Base-by-base conservation (phyloP, 2,329 filamentous ascomycete genomes). In the Stromatinia cepivora region DNA sequence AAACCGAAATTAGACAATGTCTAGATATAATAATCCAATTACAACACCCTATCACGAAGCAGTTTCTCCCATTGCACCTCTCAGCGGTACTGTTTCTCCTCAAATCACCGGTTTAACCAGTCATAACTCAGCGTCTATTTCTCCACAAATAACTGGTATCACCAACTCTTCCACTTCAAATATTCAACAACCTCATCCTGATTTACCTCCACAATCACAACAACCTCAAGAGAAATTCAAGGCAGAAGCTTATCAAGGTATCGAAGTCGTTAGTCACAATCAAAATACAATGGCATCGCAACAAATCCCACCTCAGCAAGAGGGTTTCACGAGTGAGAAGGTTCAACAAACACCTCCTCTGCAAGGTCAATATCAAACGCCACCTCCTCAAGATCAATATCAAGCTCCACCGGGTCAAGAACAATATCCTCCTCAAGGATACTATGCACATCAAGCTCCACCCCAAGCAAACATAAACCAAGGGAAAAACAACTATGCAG, bases 401-500 rank as follows among this genome's bases (percentile, higher is more conserved):
- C 22, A 50, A 15, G n/a, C 34, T 39, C 66, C 42, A 28, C 59
- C 36, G 10, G 25, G 5, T 56, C 65, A 67, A 56, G 48, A 22
- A 39, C 54, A 57, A 25, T 56, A 22, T 17, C 54, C 56, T n/a
- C 56, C 28, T n/a, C 66, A 62, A 50, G 34, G 36, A 1, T n/a
- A 52, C 8, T 67, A 67, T 42, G 6, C 45, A 13, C 31, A 22
- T 25, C 67, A 53, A 25, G 25, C 42, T 36, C 59, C 59, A 39
- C 64, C 46, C 20, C 67, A 65, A 62, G 54, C 45, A 52, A 50
- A 61, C 25, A 59, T 67, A 25, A 42, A 59, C 4, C 69, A 62
- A 25, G 48, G 65, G n/a, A 50, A 22, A 46, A 54, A 59, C 4
- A 68, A 68, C 28, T 74, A 72, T 28, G 56, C 69, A 34, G 71